A percentile compares a stretch with the other conserved stretches of the same genome.
Evolutionary conservation across 495 filamentous ascomycete species (phyloP).

Genomic region (Cryomyces minteri): DNA sequence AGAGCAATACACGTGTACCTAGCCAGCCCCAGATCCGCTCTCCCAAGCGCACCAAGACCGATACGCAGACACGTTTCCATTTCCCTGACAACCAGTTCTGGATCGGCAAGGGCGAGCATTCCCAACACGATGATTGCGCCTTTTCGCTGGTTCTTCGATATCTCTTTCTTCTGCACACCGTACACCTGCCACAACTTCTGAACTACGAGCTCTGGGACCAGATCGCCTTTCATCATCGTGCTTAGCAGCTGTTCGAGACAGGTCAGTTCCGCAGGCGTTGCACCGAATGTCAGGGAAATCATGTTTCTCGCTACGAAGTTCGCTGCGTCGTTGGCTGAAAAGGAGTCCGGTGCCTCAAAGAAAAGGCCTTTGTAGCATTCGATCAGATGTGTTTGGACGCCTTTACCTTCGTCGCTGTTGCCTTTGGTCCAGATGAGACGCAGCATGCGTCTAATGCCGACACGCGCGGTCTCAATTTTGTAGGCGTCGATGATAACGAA

Average conservation of each 20-base stretch:
- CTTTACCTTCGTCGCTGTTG: slow-evolving; percentile 97
- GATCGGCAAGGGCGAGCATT: slow-evolving; percentile 87
- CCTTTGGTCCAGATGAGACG: slow-evolving; percentile 98
- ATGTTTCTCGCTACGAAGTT: slow-evolving; percentile 96
- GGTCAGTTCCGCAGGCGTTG: slow-evolving; percentile 83
- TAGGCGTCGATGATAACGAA: slow-evolving; percentile 89
- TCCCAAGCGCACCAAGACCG: slow-evolving; percentile 64
- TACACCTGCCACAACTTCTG: slow-evolving; percentile 96
- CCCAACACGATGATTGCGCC: slow-evolving; percentile 92
- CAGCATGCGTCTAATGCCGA: slow-evolving; percentile 84
- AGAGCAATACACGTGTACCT: slow-evolving; percentile 91
- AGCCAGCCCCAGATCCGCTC: slow-evolving; percentile 68
- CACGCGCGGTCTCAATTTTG: slow-evolving; percentile 78
- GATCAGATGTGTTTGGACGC: slow-evolving; percentile 90
- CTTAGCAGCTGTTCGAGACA: slow-evolving; percentile 85
- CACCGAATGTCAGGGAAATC: slow-evolving; percentile 94
- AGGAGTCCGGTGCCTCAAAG: slow-evolving; percentile 80
- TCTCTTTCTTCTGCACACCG: slow-evolving; percentile 80
- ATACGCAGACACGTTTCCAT: slow-evolving; percentile 87
- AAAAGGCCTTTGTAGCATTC: slow-evolving; percentile 93
- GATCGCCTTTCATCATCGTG: slow-evolving; percentile 91
- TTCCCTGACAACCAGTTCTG: slow-evolving; percentile 81
- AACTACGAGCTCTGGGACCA: slow-evolving; percentile 71
- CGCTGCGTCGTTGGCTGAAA: slow-evolving; percentile 74
- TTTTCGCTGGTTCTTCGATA: slow-evolving; percentile 77